Conservation (phyloP, 345 rosid genomes). For the Euclidium syriacum region DNA sequence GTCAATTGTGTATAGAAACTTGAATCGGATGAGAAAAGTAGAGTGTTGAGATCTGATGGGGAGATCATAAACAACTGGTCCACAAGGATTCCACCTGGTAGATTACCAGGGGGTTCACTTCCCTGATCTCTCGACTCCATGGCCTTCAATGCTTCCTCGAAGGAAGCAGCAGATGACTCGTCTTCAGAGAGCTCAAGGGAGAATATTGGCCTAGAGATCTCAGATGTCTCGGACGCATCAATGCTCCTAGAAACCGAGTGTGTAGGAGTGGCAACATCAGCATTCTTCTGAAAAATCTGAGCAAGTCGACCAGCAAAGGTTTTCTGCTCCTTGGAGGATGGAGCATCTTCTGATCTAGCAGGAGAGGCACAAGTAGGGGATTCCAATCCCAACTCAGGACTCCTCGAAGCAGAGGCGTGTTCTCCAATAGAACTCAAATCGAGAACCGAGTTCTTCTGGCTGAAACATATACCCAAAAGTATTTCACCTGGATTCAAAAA, state of each 20-base stretch:
- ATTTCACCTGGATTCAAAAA: constrained; percentile 67
- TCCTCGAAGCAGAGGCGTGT: constrained; percentile 30
- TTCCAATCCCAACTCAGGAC: constrained; percentile 28
- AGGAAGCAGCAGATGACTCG: constrained; percentile 45
- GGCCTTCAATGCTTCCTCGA: constrained; percentile 54
- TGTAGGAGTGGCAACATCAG: constrained; percentile 28
- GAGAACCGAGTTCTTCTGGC: constrained; percentile 43
- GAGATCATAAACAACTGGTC: constrained; percentile 62
- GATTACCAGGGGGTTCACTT: constrained; percentile 57
- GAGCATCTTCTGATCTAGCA: constrained; percentile 46
- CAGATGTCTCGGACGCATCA: constrained; percentile 48
- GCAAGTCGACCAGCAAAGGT: constrained; percentile 63
- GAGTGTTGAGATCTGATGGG: constrained; percentile 55
- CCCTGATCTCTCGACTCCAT: constrained; percentile 66
- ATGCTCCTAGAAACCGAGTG: constrained; percentile 27
- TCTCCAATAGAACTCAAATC: constrained; percentile 36
- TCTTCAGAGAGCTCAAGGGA: constrained; percentile 46
- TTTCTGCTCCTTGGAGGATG: constrained; percentile 51
- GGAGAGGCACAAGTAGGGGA: constrained; percentile 44
- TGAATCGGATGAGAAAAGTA: constrained; percentile 76
- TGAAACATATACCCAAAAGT: constrained; percentile 60
- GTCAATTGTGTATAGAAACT: constrained; percentile 47
- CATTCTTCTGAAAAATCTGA: constrained; percentile 71
- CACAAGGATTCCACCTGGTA: constrained; percentile 81
- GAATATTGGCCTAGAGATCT: constrained; percentile 33